phyloP scores from a whole-genome alignment of 148 eudicot species.

The Rhododendron mucronatum region DNA sequence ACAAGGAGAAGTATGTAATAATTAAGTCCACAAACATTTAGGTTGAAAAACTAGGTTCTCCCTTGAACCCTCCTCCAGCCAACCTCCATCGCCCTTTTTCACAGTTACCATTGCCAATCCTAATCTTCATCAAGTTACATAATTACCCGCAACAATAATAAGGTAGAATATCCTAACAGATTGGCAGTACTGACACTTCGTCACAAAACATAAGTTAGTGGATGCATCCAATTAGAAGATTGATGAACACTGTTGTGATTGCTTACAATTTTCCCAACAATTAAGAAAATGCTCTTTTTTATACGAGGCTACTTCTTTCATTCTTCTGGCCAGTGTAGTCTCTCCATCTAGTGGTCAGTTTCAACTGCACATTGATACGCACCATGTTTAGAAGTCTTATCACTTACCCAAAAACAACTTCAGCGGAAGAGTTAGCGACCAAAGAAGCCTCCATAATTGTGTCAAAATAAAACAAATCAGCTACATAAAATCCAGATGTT shows the following conservation, averaged over 20 bases:
- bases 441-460: slow-evolving; percentile 56
- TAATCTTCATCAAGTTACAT: not conserved
- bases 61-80: not conserved
- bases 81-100: not conserved
- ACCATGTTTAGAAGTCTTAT: slow-evolving; percentile 1
- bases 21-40: not conserved
- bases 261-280: not conserved
- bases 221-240: not conserved
- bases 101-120: not conserved
- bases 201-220: not conserved
- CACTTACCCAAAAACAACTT: slow-evolving; percentile 79
- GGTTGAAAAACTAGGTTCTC: not conserved
- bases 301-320: not conserved
- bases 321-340: not conserved
- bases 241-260: not conserved
- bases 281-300: not conserved
- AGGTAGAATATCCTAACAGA: not conserved
- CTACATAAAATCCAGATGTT: slow-evolving; percentile 70
- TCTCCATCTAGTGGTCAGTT: not conserved
- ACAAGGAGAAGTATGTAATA: not conserved
- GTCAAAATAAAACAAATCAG: slow-evolving; percentile 76
- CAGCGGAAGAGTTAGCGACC: slow-evolving; percentile 69
- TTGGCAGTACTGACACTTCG: not conserved
- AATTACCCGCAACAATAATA: not conserved
- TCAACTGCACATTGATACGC: not conserved